Evolutionary conservation across 2,329 filamentous ascomycete genomes (phyloP).

Genomic region (Colletotrichum paranaense): DNA sequence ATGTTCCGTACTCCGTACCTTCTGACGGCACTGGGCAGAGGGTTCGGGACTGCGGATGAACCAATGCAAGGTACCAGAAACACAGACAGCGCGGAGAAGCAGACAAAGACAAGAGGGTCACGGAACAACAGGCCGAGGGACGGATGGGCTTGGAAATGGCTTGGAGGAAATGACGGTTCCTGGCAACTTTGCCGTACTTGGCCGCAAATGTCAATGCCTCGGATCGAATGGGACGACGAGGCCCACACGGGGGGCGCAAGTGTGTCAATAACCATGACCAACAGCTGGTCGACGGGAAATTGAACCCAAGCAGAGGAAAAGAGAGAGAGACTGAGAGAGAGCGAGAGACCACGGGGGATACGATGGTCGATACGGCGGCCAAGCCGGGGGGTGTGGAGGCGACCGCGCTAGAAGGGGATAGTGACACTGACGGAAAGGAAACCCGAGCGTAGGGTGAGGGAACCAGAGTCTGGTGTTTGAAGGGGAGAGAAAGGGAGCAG

Average conservation of each 20-base stretch:
- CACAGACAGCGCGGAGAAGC: slow-evolving; percentile 14
- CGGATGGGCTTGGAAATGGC: background rate
- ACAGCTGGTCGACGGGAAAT: slow-evolving; percentile 27
- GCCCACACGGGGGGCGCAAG: slow-evolving; percentile 10
- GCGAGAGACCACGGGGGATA: slow-evolving; percentile 19
- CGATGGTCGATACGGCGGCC: slow-evolving; percentile 18
- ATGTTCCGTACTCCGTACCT: background rate
- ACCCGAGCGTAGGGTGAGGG: background rate
- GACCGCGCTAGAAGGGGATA: background rate
- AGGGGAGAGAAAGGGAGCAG: background rate
- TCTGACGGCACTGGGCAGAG: background rate
- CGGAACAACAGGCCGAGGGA: slow-evolving; percentile 13
- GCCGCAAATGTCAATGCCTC: slow-evolving; percentile 15
- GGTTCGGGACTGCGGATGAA: background rate
- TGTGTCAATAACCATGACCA: slow-evolving; percentile 14
- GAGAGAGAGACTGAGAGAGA: slow-evolving; percentile 9
- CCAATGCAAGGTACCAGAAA: background rate
- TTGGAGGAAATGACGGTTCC: slow-evolving; percentile 27
- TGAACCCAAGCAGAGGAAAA: slow-evolving; percentile 27
- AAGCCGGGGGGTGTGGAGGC: slow-evolving; percentile 10
- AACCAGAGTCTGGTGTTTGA: background rate
- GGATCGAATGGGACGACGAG: slow-evolving; percentile 18
- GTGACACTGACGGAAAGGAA: background rate
- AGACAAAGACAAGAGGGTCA: background rate
- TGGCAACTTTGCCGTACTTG: slow-evolving; percentile 17